Conservation (phyloP, 331 rosid genomes). For the Dryas integrifolia region DNA sequence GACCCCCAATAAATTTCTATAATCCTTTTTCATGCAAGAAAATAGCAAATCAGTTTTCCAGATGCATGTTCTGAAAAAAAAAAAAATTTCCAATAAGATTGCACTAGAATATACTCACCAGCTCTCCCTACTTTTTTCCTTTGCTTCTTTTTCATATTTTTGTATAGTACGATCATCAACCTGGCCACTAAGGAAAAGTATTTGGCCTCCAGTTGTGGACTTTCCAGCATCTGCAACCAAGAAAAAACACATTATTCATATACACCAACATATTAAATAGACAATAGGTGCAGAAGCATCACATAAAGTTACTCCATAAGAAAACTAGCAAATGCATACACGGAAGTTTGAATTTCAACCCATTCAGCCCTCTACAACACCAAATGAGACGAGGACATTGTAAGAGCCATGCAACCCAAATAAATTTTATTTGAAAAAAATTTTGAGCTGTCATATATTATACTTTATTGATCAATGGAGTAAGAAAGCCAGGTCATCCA, state of each 20-base stretch:
- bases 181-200: slow-evolving; percentile 94
- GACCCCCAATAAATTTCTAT: not conserved
- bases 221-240: slow-evolving; percentile 84
- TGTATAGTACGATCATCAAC: slow-evolving; percentile 98
- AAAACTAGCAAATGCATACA: not conserved
- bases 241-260: not conserved
- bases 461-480: not conserved
- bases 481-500: not conserved
- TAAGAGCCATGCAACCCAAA: not conserved
- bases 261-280: not conserved
- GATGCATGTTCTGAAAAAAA: not conserved
- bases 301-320: not conserved
- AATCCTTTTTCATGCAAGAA: not conserved
- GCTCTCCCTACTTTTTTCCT: slow-evolving; percentile 98
- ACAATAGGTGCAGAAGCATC: not conserved
- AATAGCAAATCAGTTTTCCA: not conserved
- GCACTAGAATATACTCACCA: slow-evolving; percentile 51
- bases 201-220: slow-evolving; percentile 98
- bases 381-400: not conserved
- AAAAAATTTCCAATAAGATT: not conserved
- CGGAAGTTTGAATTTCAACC: not conserved
- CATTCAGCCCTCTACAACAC: not conserved
- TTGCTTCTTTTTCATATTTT: slow-evolving; percentile 96
- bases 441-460: not conserved
- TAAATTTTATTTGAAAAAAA: not conserved